Evolutionary conservation across 2,329 filamentous ascomycete genomes (phyloP).

Genomic region (Fusarium camptoceras): DNA sequence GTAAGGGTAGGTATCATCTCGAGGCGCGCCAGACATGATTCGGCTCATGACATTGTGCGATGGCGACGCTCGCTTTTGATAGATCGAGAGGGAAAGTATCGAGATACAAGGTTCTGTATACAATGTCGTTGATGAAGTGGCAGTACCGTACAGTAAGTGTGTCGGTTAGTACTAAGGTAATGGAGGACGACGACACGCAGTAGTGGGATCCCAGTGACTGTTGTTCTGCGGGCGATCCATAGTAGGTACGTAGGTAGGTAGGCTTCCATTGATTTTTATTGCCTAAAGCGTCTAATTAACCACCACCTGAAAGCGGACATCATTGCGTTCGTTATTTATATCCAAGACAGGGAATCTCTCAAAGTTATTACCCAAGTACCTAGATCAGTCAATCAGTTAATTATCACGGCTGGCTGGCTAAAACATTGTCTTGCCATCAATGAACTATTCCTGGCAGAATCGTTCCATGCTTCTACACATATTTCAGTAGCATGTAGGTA

Average conservation of each 20-base stretch:
- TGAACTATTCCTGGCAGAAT: background rate
- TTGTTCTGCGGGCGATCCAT: background rate
- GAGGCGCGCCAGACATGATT: constrained; percentile 57
- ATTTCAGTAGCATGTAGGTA: background rate
- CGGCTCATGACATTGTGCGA: constrained; percentile 53
- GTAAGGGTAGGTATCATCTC: constrained; percentile 52
- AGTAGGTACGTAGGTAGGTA: no score
- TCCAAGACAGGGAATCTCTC: constrained; percentile 4
- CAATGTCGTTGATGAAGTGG: background rate
- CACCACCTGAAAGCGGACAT: constrained; percentile 11
- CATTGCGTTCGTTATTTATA: constrained; percentile 4
- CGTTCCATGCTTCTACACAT: background rate
- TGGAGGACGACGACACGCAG: constrained; percentile 22
- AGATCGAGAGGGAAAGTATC: background rate
- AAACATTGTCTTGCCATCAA: constrained; percentile 19
- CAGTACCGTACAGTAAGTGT: background rate
- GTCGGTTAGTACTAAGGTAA: background rate
- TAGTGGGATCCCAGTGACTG: constrained; percentile 3
- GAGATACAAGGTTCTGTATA: background rate
- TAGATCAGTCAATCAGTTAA: background rate
- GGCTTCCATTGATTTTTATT: constrained; percentile 9
- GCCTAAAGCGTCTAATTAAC: constrained; percentile 27
- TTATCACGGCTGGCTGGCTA: constrained; percentile 5
- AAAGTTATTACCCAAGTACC: background rate
- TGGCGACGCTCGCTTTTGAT: constrained; percentile 23